Evolutionary conservation across 2,329 filamentous ascomycete species (phyloP), one percentile per base, ranked within the genome.

Genomic region (Cytospora piceae): DNA sequence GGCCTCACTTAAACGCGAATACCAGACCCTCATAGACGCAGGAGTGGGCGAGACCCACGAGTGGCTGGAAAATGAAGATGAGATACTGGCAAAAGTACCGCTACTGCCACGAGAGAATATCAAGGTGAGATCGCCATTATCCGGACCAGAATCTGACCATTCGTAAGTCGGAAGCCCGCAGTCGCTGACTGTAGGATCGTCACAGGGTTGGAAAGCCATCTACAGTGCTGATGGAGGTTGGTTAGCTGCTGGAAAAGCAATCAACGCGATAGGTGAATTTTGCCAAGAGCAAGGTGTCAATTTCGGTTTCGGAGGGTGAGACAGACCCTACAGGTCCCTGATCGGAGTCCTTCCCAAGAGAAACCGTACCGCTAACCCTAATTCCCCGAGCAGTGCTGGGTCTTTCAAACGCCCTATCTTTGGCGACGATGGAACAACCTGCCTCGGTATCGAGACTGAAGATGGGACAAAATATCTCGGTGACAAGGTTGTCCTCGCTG

Each of bases 171-270:
- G 3, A 42, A 42, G 20, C 17, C 34, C 14, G 39, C 27, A 51
- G 7, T 53, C 17, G 14, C 52, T 65, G 27, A 56, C 17, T 0
- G 12, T 31, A 8, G 37, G 4, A 12, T 24, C 5, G 8, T 7
- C 5, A 2, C 59, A 77, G 73, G 80, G 79, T 4, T 82, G 80
- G 80, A 81, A 81, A 70, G 80, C 76, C 11, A 72, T 82, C 22
- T 80, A 73, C 59, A 79, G 76, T 63, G 59, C 71, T 4, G 79
- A 82, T 61, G 80, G 80, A 29, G 80, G 80, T 55, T 82, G 80
- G 80, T 73, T 82, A 20, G 80, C 80, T 27, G 80, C 80, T 24
- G 78, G 76, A 7, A 80, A 81, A 69, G 80, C 80, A 22, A 81
- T 81, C 71, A 77, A 81, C 61, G 78, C 80, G 1, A 79, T 82